Evolutionary conservation across 2,329 filamentous ascomycete species (phyloP).

Genomic region (Hypoxylon sp.): DNA sequence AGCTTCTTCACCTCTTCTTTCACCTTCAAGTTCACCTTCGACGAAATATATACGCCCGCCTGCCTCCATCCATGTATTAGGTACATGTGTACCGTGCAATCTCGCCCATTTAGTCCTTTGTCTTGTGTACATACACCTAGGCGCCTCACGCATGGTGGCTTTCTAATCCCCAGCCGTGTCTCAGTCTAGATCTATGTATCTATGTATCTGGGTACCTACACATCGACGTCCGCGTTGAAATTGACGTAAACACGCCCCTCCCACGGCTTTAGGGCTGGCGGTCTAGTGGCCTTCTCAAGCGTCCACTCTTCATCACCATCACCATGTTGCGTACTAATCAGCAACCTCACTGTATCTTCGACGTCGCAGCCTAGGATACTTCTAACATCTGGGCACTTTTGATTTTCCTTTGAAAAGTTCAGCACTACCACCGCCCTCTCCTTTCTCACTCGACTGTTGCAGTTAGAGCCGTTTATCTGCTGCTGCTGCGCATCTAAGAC

Average conservation of each 20-base stretch:
- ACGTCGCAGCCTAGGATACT: conserved; percentile 44
- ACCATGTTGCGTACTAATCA: conserved; percentile 49
- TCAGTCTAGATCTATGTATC: not conserved
- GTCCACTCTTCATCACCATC: conserved; percentile 1
- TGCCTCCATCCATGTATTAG: not conserved
- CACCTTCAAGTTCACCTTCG: no score
- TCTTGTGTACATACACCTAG: not conserved
- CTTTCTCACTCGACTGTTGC: conserved; percentile 23
- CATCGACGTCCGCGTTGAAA: conserved; percentile 21
- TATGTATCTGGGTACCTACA: no score
- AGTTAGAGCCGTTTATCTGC: conserved; percentile 12
- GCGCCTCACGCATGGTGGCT: not conserved
- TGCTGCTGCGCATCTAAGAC: conserved; percentile 22
- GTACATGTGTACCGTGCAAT: not conserved
- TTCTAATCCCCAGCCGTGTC: not conserved
- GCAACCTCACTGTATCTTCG: conserved; percentile 41
- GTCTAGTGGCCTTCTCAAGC: not conserved
- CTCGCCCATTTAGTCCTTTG: not conserved
- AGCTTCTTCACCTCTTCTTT: not conserved
- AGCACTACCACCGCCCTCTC: conserved; percentile 59
- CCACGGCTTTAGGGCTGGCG: conserved; percentile 46
- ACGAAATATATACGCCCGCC: not conserved
- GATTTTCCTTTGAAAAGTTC: conserved; percentile 62
- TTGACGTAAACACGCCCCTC: conserved; percentile 49
- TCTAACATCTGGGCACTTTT: conserved; percentile 49